Evolutionary conservation across 1,284 basidiomycete genomes (phyloP).

Genomic region (Ustilago esculenta): DNA sequence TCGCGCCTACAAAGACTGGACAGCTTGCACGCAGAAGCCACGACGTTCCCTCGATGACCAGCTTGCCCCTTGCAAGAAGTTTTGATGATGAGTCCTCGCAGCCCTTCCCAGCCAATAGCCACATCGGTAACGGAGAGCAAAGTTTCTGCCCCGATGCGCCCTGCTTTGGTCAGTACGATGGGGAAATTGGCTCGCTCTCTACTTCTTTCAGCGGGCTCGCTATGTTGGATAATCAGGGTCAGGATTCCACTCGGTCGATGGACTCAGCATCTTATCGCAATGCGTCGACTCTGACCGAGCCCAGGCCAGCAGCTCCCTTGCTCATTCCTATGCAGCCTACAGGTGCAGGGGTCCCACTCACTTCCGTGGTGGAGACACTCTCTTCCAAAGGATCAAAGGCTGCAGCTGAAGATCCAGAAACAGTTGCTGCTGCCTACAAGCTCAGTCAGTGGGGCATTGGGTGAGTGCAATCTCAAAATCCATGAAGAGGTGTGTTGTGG

Average conservation of each 20-base stretch:
- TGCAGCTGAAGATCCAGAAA: slow-evolving; percentile 42
- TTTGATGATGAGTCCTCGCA: slow-evolving; percentile 1
- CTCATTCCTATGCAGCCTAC: slow-evolving; percentile 47
- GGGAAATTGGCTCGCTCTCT: slow-evolving; percentile 4
- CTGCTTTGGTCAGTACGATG: neutral
- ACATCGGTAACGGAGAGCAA: neutral
- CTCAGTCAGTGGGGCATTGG: slow-evolving; percentile 43
- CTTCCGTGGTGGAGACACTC: slow-evolving; percentile 41
- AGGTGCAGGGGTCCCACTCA: slow-evolving; percentile 35
- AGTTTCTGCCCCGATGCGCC: neutral
- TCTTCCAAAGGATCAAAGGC: slow-evolving; percentile 43
- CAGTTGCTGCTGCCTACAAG: slow-evolving; percentile 41
- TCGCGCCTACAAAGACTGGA: neutral
- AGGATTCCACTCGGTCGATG: neutral
- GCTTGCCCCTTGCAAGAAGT: slow-evolving; percentile 4
- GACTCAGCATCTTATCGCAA: slow-evolving; percentile 10
- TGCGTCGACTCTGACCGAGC: slow-evolving; percentile 8
- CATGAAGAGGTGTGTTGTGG: too few species aligned
- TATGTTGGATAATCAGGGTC: slow-evolving; percentile 5
- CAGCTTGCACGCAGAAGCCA: slow-evolving; percentile 3
- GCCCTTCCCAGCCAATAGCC: neutral
- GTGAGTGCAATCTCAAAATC: slow-evolving; percentile 26
- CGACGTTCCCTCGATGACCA: slow-evolving; percentile 16
- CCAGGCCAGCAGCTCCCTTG: slow-evolving; percentile 11
- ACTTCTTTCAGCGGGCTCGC: slow-evolving; percentile 12